phyloP scores from a whole-genome alignment of 169 alveolate genomes.

The Cryptosporidium bovis region DNA sequence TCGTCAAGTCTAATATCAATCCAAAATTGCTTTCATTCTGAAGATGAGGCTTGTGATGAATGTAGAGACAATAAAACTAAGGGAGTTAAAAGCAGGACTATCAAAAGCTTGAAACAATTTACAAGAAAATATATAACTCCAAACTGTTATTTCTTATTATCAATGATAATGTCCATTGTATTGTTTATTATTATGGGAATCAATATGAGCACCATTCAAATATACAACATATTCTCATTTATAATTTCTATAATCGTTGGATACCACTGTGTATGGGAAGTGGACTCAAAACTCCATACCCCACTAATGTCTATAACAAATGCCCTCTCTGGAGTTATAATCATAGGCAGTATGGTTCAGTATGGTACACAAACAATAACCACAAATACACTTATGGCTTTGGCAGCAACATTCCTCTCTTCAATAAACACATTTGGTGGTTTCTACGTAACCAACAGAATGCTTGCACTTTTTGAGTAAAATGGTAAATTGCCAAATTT shows the following conservation, averaged over 20 bases:
- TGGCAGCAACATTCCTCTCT: conserved; percentile 74
- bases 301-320: conserved; percentile 85
- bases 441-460: conserved; percentile 81
- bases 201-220: conserved; percentile 25
- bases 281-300: conserved; percentile 82
- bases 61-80: too few relatives aligned
- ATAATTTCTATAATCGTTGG: conserved; percentile 80
- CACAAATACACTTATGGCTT: conserved; percentile 50
- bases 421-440: conserved; percentile 83
- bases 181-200: conserved; percentile 34
- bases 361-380: conserved; percentile 68
- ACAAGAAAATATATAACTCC: background rate
- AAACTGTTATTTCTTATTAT: background rate
- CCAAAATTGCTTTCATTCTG: too few relatives aligned
- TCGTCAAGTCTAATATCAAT: too few relatives aligned
- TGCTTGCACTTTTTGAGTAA: conserved; percentile 74
- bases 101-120: too few relatives aligned
- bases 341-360: conserved; percentile 81
- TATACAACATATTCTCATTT: conserved; percentile 62
- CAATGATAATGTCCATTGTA: background rate
- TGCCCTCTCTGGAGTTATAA: conserved; percentile 84
- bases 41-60: too few relatives aligned
- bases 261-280: conserved; percentile 82
- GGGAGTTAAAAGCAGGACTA: too few relatives aligned
- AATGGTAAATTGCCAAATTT: background rate